A percentile compares a stretch with the other conserved stretches of the same genome.
Evolutionary conservation across 2,329 filamentous ascomycete genomes (phyloP).

Genomic region (Aureobasidium subglaciale): DNA sequence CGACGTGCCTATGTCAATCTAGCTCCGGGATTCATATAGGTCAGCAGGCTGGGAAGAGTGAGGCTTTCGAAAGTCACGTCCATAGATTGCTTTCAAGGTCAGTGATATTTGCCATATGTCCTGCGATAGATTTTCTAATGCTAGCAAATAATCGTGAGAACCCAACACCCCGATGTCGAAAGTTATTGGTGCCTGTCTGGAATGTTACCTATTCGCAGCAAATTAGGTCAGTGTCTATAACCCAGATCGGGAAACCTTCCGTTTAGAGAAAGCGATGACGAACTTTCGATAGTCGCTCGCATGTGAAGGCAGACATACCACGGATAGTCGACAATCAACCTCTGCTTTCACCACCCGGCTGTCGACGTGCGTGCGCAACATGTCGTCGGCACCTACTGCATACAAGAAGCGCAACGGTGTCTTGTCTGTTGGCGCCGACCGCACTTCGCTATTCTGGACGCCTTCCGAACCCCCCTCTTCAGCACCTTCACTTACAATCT

Average conservation of each 20-base stretch:
- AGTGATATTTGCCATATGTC: no score
- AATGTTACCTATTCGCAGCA: no score
- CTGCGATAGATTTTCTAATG: no score
- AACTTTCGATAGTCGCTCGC: background rate
- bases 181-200: no score
- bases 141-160: no score
- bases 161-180: no score
- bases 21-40: no score
- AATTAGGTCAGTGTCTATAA: background rate
- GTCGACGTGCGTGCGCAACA: constrained; percentile 22
- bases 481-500: constrained; percentile 60
- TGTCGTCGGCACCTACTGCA: constrained; percentile 56
- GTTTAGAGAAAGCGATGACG: constrained; percentile 6
- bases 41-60: no score
- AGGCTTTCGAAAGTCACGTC: no score
- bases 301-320: background rate
- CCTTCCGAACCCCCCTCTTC: constrained; percentile 56
- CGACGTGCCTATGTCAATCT: no score
- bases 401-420: constrained; percentile 97
- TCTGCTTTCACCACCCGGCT: background rate
- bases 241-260: constrained; percentile 1
- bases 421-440: constrained; percentile 66
- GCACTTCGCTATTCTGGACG: constrained; percentile 72
- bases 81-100: no score
- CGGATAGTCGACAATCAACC: background rate